Evolutionary conservation across 2,329 filamentous ascomycete genomes (phyloP).

Genomic region (Pseudogymnoascus sp.): DNA sequence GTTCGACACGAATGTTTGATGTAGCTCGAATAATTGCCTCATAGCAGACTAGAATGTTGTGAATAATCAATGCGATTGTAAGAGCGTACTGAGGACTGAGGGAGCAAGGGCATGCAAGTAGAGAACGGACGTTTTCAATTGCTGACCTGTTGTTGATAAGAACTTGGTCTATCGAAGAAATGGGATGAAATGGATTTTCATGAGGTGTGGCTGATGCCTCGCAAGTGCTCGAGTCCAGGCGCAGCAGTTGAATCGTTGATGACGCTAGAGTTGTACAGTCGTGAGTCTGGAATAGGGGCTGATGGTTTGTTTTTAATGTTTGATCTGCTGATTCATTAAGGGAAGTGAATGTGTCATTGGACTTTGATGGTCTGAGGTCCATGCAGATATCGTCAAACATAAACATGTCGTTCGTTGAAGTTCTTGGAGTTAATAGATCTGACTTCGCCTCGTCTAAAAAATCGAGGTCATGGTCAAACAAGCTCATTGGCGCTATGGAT

Average conservation of each 20-base stretch:
- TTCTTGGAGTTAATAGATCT: not conserved
- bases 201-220: not conserved
- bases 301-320: not conserved
- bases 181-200: not conserved
- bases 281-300: not conserved
- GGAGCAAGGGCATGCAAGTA: not conserved
- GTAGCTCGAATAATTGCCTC: slow-evolving; percentile 3
- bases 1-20: not conserved
- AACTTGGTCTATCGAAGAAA: slow-evolving; percentile 3
- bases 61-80: not conserved
- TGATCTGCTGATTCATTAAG: not conserved
- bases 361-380: not conserved
- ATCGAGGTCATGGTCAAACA: not conserved
- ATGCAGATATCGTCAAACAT: not conserved
- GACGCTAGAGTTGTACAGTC: not conserved
- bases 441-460: not conserved
- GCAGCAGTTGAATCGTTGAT: not conserved
- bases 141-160: slow-evolving; percentile 1
- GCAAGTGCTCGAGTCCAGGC: not conserved
- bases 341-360: not conserved
- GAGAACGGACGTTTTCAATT: slow-evolving; percentile 1
- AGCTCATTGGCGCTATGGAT: not conserved
- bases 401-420: not conserved
- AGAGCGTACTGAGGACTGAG: not conserved
- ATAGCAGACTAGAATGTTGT: not conserved